Evolutionary conservation across 148 eudicot species (phyloP), one percentile per base, ranked within the genome.

Genomic region (Limonium bicolor): DNA sequence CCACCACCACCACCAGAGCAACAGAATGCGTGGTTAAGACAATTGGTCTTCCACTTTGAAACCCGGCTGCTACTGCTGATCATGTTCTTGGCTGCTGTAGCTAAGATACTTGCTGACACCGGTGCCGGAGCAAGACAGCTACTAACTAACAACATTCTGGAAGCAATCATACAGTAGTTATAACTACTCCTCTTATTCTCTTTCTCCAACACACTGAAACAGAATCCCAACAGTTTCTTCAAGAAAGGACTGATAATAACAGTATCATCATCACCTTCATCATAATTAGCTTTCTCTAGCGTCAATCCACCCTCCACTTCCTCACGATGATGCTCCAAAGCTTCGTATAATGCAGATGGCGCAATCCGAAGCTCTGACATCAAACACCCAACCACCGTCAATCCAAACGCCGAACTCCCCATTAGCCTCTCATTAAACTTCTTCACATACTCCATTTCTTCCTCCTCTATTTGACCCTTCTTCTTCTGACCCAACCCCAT

Each of bases 101-200:
- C 78, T 19, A 86, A 63, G 51, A 77, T 55, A 72, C 26, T 66
- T 18, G 73, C 74, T 20, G 93, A 69, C 53, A 78, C 48, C 4
- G 86, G 95, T 36, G 80, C 45, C 13, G 95, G 83, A 36, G 95
- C 83, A 49, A 74, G 70, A 92, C 95, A 86, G 44, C 86, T 72
- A 36, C 86, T 83, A 11, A 70, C 83, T 4, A 68, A 73, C 53
- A 86, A 74, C 86, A 81, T 81, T 20, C 65, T 80, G 20, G 73
- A 69, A 36, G 83, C 78, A 7, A 74, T 59, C 11, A 60, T 58
- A n/a, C n/a, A n/a, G n/a, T n/a, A n/a, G n/a, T n/a, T n/a, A n/a
- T n/a, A n/a, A 50, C 70, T 72, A 48, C 56, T 62, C 15, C 60
- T 68, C 31, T 62, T 67, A 7, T 58, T 70, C 3, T 65, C 60